Evolutionary conservation across 169 alveolate genomes (phyloP), one percentile per base, ranked within the genome.

Genomic region (Plasmodium gonderi): DNA sequence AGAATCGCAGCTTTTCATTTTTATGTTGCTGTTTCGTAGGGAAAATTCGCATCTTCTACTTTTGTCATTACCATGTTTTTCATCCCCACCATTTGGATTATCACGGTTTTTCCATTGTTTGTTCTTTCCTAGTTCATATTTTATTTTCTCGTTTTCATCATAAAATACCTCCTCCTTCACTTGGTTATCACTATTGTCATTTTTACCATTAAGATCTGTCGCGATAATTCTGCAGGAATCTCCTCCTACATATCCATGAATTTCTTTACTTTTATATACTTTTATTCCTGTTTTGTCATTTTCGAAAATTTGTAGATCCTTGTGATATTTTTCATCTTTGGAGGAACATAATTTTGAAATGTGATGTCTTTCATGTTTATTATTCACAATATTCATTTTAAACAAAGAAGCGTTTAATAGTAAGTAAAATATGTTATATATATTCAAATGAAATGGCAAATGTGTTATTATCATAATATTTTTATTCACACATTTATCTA

Each of bases 401-500:
- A 40, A 45, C n/a, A 85, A 38, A 36, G 87, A 74, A 2, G 92
- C 92, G 29, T 85, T 85, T 40, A 75, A 60, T 20, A 85, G 67
- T 33, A 85, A 26, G 69, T 85, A 74, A 38, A 85, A 85, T 74
- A 85, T 85, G 17, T 85, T 85, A 45, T 85, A 85, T 54, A 85
- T 75, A 14, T 74, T 51, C 51, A 75, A 31, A 42, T 85, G 92
- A 85, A 85, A 85, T 3, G 92, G 92, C 26, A 85, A 67, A 78
- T 85, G 92, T 11, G 92, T 85, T 51, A 85, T 75, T 17, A 85
- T 42, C 92, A 85, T 85, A 12, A 85, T 72, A 4, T 85, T 85
- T 85, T 85, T 85, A 44, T 85, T 75, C 45, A 74, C 72, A 75
- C 92, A 85, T 42, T 51, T 85, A 85, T 85, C 92, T 74, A 85